Conservation (phyloP, 2,329 filamentous ascomycete species). For the Cercospora beticola region DNA sequence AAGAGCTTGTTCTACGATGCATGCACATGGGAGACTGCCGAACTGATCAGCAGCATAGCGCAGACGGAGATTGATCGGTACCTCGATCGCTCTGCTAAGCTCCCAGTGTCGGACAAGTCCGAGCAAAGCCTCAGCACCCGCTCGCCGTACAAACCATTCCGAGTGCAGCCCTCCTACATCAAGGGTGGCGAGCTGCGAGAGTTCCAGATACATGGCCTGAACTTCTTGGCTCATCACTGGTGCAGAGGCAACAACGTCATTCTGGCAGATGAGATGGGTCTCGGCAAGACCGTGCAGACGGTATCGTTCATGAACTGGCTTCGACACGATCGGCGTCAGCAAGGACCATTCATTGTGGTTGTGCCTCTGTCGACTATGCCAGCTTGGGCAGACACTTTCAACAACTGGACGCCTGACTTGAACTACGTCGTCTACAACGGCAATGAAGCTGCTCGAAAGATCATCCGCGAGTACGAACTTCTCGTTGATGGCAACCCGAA, state of each 20-base stretch:
- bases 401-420: constrained; percentile 89
- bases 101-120: constrained; percentile 74
- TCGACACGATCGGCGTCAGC: constrained; percentile 81
- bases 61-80: constrained; percentile 91
- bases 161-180: constrained; percentile 82
- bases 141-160: constrained; percentile 68
- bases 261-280: constrained; percentile 95
- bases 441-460: constrained; percentile 78
- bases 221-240: constrained; percentile 97
- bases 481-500: constrained; percentile 81
- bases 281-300: constrained; percentile 97
- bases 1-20: constrained; percentile 81
- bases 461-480: constrained; percentile 87
- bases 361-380: constrained; percentile 96
- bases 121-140: constrained; percentile 76
- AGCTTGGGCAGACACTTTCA: constrained; percentile 97
- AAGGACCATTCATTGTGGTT: constrained; percentile 95
- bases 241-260: constrained; percentile 92
- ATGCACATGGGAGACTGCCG: constrained; percentile 87
- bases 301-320: constrained; percentile 97
- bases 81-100: constrained; percentile 76
- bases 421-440: constrained; percentile 98
- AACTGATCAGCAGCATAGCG: constrained; percentile 72
- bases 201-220: constrained; percentile 91
- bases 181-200: constrained; percentile 79